Percentiles rank a stretch among this genome's conserved stretches.
phyloP scores from a whole-genome alignment of 2,329 filamentous ascomycete genomes.

The Xylariaceae sp. region DNA sequence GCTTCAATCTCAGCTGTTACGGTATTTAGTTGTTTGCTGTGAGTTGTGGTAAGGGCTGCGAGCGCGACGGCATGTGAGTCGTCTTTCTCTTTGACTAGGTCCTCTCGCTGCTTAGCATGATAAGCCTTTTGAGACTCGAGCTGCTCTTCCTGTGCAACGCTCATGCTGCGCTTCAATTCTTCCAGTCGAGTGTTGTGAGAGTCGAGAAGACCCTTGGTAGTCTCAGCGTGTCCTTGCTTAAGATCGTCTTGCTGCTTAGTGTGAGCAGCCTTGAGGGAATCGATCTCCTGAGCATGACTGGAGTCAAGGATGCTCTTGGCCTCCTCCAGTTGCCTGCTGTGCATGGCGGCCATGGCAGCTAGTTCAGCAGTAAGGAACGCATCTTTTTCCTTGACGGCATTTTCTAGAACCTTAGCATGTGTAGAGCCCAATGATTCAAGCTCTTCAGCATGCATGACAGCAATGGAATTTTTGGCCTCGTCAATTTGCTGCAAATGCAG shows the following conservation, averaged over 20 bases:
- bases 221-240: slow-evolving; percentile 18
- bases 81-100: slow-evolving; percentile 16
- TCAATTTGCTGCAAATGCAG: slow-evolving; percentile 22
- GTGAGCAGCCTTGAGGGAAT: slow-evolving; percentile 19
- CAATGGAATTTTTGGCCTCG: slow-evolving; percentile 17
- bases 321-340: slow-evolving; percentile 16
- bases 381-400: slow-evolving; percentile 18
- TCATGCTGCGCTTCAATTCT: slow-evolving; percentile 13
- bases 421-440: slow-evolving; percentile 21
- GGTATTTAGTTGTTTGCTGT: slow-evolving; percentile 26
- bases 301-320: slow-evolving; percentile 12
- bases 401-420: slow-evolving; percentile 17
- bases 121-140: slow-evolving; percentile 19
- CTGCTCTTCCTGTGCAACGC: slow-evolving; percentile 16
- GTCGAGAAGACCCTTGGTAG: not conserved
- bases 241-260: slow-evolving; percentile 20
- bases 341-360: slow-evolving; percentile 11
- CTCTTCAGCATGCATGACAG: slow-evolving; percentile 18
- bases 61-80: slow-evolving; percentile 22
- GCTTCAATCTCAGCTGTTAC: slow-evolving; percentile 25
- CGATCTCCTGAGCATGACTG: slow-evolving; percentile 20
- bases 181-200: slow-evolving; percentile 19
- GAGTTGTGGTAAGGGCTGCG: slow-evolving; percentile 24
- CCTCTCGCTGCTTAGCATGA: slow-evolving; percentile 21
- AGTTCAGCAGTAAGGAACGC: slow-evolving; percentile 22